These are phyloP conservation scores for Tolypocladium ophioglossoides DNA, from an alignment of 2,329 filamentous ascomycete genomes.

Conservation along the genomic window DNA sequence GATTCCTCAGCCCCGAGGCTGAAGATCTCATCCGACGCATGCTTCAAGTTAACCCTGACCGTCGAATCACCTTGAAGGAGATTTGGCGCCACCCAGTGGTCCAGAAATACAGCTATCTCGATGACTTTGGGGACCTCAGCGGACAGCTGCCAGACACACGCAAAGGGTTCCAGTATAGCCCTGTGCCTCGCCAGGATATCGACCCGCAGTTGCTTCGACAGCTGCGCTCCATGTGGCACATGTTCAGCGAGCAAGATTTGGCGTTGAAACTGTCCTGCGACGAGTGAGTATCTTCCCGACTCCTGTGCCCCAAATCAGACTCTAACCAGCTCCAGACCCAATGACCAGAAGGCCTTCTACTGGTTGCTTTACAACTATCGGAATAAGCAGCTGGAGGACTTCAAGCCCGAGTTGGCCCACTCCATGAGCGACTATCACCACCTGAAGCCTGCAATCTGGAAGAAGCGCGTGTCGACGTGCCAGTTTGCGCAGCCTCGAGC, in stretches of 20 bases:
- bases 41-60: slow-evolving; percentile 65
- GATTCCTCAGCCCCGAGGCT: slow-evolving; percentile 54
- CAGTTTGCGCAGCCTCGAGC: slow-evolving; percentile 40
- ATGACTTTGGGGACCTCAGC: slow-evolving; percentile 48
- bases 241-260: slow-evolving; percentile 62
- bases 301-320: neutral
- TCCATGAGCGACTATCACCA: slow-evolving; percentile 91
- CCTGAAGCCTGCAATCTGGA: slow-evolving; percentile 47
- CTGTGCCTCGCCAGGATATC: slow-evolving; percentile 54
- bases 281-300: slow-evolving; percentile 37
- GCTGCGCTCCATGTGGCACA: slow-evolving; percentile 85
- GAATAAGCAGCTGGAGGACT: slow-evolving; percentile 79
- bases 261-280: slow-evolving; percentile 55
- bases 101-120: slow-evolving; percentile 69
- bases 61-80: slow-evolving; percentile 66
- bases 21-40: slow-evolving; percentile 71
- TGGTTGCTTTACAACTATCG: slow-evolving; percentile 72
- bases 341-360: slow-evolving; percentile 92
- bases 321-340: slow-evolving; percentile 43
- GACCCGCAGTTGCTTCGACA: slow-evolving; percentile 76
- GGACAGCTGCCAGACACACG: slow-evolving; percentile 45
- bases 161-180: slow-evolving; percentile 50
- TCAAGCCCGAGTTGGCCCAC: slow-evolving; percentile 67
- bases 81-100: slow-evolving; percentile 87
- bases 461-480: slow-evolving; percentile 50